These are phyloP conservation scores for Gleditsia sinensis DNA, from an alignment of 306 rosid genomes.

Conservation along the genomic window DNA sequence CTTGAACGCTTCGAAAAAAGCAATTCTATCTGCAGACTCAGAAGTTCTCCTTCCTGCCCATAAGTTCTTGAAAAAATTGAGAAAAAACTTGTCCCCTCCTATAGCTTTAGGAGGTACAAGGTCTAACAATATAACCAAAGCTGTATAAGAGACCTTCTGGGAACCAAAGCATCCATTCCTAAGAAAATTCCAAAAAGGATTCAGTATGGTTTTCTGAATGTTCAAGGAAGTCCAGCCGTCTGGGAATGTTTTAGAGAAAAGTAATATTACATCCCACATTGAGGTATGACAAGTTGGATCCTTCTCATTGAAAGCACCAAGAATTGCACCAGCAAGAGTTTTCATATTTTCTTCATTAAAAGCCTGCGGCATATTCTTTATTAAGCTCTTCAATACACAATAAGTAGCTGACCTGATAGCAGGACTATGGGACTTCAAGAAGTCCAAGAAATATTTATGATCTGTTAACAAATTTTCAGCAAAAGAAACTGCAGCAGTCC, in stretches of 20 bases:
- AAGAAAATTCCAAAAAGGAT: conserved; percentile 83
- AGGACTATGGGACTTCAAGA: conserved; percentile 74
- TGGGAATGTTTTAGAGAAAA: conserved; percentile 80
- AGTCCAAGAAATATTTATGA: conserved; percentile 68
- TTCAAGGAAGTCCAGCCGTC: conserved; percentile 77
- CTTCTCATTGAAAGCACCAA: conserved; percentile 92
- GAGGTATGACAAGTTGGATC: conserved; percentile 83
- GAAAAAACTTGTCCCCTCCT: conserved; percentile 71
- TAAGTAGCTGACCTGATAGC: conserved; percentile 84
- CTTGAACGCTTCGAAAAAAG: conserved; percentile 76
- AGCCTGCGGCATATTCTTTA: conserved; percentile 76
- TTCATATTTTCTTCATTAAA: conserved; percentile 73
- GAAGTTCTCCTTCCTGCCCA: conserved; percentile 78
- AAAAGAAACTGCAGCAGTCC: conserved; percentile 69
- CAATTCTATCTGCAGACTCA: conserved; percentile 58
- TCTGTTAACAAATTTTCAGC: conserved; percentile 76
- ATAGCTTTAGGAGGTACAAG: conserved; percentile 66
- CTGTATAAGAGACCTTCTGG: conserved; percentile 79
- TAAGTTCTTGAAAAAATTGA: conserved; percentile 72
- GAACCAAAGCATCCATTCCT: conserved; percentile 95
- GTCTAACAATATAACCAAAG: conserved; percentile 76
- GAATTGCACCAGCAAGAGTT: conserved; percentile 65
- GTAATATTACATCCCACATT: conserved; percentile 88
- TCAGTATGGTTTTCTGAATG: conserved; percentile 72
- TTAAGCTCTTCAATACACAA: conserved; percentile 68